These are phyloP conservation scores for Camellia lanceoleosa DNA, from an alignment of 148 eudicot species.

Conservation along the genomic window DNA sequence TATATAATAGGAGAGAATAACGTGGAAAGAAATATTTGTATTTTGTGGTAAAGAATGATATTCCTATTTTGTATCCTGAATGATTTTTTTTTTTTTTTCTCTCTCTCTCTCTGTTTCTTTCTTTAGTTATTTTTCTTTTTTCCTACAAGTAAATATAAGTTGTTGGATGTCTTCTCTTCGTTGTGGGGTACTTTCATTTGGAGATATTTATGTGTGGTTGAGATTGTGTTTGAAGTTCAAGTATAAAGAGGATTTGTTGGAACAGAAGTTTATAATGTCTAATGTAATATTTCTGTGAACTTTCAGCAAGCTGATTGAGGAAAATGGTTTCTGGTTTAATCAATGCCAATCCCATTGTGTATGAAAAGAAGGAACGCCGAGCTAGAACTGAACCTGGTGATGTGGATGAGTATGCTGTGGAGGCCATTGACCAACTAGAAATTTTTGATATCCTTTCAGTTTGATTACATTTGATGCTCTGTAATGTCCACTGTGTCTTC, in stretches of 20 bases:
- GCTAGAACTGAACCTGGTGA: conserved; percentile 29
- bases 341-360: conserved; percentile 53
- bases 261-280: not conserved
- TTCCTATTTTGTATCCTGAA: not conserved
- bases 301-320: conserved; percentile 16
- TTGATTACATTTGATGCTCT: not conserved
- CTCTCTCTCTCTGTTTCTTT: too few species aligned
- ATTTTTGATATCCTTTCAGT: conserved; percentile 57
- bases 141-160: not conserved
- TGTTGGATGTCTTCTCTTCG: not conserved
- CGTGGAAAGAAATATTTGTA: not conserved
- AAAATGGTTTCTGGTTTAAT: conserved; percentile 45
- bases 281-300: conserved; percentile 1
- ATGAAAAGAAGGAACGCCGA: conserved; percentile 57
- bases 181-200: not conserved
- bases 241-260: not conserved
- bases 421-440: conserved; percentile 44
- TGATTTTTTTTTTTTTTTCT: not conserved
- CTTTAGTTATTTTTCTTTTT: not conserved
- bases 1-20: not conserved
- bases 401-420: conserved; percentile 46
- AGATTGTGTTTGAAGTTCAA: not conserved
- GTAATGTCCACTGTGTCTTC: not conserved
- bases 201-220: not conserved
- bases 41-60: not conserved